A percentile compares a stretch with the other conserved stretches of the same genome.
Conservation (phyloP, 768 basidiomycete species). For the Termitomyces sp. region DNA sequence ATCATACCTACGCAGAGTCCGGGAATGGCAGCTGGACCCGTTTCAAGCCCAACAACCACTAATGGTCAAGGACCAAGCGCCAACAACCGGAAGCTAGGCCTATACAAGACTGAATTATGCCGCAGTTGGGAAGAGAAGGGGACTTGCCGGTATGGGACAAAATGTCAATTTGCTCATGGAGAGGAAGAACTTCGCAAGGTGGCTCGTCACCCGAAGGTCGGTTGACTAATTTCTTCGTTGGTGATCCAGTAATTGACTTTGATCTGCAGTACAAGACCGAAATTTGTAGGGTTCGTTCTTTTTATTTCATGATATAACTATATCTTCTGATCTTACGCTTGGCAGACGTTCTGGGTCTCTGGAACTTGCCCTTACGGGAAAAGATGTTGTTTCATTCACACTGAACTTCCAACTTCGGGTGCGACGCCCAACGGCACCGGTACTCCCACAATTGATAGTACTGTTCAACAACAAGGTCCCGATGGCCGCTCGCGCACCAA, state of each 20-base stretch:
- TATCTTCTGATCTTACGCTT: constrained; percentile 5
- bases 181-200: constrained; percentile 84
- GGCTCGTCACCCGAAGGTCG: constrained; percentile 85
- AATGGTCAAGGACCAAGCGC: constrained; percentile 72
- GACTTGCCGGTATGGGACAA: constrained; percentile 77
- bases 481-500: constrained; percentile 66
- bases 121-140: constrained; percentile 94
- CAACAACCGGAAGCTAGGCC: constrained; percentile 85
- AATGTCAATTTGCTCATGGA: constrained; percentile 93
- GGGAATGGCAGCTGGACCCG: constrained; percentile 26
- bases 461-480: constrained; percentile 45
- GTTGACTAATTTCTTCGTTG: constrained; percentile 13
- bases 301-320: constrained; percentile 19
- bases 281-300: constrained; percentile 68
- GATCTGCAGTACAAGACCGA: constrained; percentile 81
- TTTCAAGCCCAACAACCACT: constrained; percentile 41
- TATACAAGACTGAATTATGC: constrained; percentile 91
- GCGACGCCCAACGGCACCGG: constrained; percentile 36
- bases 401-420: constrained; percentile 71
- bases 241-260: constrained; percentile 13
- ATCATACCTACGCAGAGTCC: constrained; percentile 28
- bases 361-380: constrained; percentile 92
- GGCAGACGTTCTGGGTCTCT: constrained; percentile 89
- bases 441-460: constrained; percentile 35
- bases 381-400: constrained; percentile 92